Base-by-base conservation (phyloP, 108 stramenopile genomes). In the Skeletonema marinoi region DNA sequence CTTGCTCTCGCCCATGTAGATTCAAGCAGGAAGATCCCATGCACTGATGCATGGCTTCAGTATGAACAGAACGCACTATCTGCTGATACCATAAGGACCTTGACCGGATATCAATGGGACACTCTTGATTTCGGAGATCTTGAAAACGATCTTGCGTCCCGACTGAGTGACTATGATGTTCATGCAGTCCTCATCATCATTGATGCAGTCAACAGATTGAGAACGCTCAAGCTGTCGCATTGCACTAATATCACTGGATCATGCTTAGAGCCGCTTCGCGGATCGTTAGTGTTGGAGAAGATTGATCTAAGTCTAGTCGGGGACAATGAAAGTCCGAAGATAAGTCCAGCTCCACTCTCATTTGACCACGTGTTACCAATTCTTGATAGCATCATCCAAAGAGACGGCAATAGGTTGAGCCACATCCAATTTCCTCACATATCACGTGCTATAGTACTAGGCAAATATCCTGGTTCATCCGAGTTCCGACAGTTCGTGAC, bases 251-350 rank as follows among this genome's bases (percentile, higher is more conserved):
- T 77, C 31, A 61, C 14, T 25, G 76, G 76, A 19, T 29, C 33
- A 32, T 69, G 76, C 11, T 59, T 77, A 10, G 69, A 70, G 38
- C 76, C 76, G 6, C 76, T 77, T 32, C 19, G 69, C 63, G 76
- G 76, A 42, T 77, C 76, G 3, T 0, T 36, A 36, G 25, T 70
- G 14, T 29, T 77, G 16, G 46, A 66, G n/a, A 14, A 62, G 60
- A 70, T 77, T 44, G 76, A 77, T 35, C 33, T 77, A 19, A 77
- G 76, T 6, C 35, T 77, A 30, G 30, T 58, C 10, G 51, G 30
- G 0, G 60, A 62, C 9, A 32, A 62, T 16, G 56, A 58, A 29
- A 58, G 8, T 0, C 56, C 56, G 6, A 62, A 62, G 4, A 36
- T 62, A 11, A 16, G 19, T 32, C 60, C 31, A 32, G 60, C 31